phyloP scores from a whole-genome alignment of 495 filamentous ascomycete species.

The Lindgomyces ingoldianus region DNA sequence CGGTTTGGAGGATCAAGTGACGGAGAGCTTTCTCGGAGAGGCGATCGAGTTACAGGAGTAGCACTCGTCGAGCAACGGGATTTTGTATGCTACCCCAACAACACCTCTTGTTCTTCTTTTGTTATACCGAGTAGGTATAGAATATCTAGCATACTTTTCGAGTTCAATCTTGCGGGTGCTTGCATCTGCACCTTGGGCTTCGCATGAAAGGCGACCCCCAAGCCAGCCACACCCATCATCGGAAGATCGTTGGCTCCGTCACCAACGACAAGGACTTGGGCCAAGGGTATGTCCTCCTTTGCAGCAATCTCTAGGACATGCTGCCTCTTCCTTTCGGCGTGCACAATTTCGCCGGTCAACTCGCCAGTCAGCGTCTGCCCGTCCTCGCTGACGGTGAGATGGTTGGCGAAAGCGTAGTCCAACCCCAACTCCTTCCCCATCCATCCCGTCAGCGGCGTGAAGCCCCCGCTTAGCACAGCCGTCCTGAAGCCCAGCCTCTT shows the following conservation, averaged over 20 bases:
- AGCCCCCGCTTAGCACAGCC: conserved; percentile 89
- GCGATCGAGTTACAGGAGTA: too few species aligned
- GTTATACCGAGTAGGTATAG: conserved; percentile 78
- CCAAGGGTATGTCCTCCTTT: conserved; percentile 66
- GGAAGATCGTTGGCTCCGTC: conserved; percentile 94
- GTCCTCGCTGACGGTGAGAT: conserved; percentile 67
- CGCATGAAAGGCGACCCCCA: conserved; percentile 92
- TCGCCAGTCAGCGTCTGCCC: conserved; percentile 76
- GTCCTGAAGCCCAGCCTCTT: conserved; percentile 78
- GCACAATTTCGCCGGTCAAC: conserved; percentile 75
- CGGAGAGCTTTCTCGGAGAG: too few species aligned
- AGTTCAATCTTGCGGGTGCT: conserved; percentile 79
- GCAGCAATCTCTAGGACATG: conserved; percentile 75
- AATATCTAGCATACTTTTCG: conserved; percentile 74
- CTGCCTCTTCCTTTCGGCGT: conserved; percentile 74
- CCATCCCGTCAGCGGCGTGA: conserved; percentile 84
- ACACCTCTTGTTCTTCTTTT: conserved; percentile 35
- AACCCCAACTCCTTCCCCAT: conserved; percentile 76
- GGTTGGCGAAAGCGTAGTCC: conserved; percentile 85
- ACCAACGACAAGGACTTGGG: conserved; percentile 83
- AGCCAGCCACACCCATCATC: conserved; percentile 86
- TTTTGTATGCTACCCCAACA: conserved; percentile 33
- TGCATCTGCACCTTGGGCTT: conserved; percentile 89
- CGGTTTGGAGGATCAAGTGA: too few species aligned
- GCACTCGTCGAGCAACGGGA: too few species aligned